Conservation (phyloP, 306 rosid genomes). For the Urtica urens region DNA sequence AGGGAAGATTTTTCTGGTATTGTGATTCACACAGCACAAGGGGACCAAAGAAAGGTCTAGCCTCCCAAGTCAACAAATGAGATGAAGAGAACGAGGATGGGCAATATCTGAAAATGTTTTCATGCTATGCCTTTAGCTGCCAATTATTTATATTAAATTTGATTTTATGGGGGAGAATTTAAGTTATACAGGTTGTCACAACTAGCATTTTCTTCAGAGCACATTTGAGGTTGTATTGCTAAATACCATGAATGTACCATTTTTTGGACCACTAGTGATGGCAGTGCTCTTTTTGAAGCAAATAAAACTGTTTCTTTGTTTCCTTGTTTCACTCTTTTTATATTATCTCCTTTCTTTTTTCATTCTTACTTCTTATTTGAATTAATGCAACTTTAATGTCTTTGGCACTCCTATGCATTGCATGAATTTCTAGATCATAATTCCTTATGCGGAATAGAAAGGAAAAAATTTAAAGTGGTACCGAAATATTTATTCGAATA, state of each 20-base stretch:
- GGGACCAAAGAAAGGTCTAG: slow-evolving; percentile 2
- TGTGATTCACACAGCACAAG: background rate
- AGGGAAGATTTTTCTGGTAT: background rate
- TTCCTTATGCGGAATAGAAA: no score
- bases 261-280: slow-evolving; percentile 24
- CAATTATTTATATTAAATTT: background rate
- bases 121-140: background rate
- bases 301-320: slow-evolving; percentile 2
- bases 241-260: slow-evolving; percentile 21
- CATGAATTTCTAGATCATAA: background rate
- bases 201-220: slow-evolving; percentile 5
- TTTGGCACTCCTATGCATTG: background rate
- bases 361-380: background rate
- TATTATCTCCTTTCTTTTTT: background rate
- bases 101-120: slow-evolving; percentile 4
- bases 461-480: no score
- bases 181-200: slow-evolving; percentile 16
- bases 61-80: background rate
- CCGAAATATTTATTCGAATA: no score
- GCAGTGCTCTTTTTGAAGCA: slow-evolving; percentile 8
- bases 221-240: slow-evolving; percentile 10
- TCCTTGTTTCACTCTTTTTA: background rate
- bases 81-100: slow-evolving; percentile 15
- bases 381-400: no score
- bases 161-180: background rate